Percentiles rank a stretch among this genome's conserved stretches.
Conservation (phyloP, 2,329 filamentous ascomycete genomes). For the Aspergillus clavatus region DNA sequence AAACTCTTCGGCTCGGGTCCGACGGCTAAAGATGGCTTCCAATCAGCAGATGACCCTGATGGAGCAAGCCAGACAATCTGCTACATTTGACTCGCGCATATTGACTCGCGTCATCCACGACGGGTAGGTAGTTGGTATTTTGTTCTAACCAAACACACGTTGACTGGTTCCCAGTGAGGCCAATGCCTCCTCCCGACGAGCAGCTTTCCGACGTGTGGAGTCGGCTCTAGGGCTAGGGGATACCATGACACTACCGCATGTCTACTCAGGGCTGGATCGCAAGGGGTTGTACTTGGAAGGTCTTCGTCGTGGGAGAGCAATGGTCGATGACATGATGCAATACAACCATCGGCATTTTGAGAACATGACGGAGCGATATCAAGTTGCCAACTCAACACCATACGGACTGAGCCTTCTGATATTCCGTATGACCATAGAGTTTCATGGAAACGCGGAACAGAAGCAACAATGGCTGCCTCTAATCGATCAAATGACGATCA, state of each 20-base stretch:
- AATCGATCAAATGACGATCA: slow-evolving; percentile 47
- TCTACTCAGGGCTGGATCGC: slow-evolving; percentile 2
- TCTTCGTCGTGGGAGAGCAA: not conserved
- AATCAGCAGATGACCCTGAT: not conserved
- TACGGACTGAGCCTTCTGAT: slow-evolving; percentile 27
- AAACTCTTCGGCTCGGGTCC: no score
- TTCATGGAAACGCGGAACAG: slow-evolving; percentile 48
- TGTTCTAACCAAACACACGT: not conserved
- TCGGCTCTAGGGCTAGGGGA: not conserved
- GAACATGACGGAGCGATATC: slow-evolving; percentile 4
- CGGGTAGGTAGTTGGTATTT: not conserved
- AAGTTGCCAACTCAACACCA: slow-evolving; percentile 2
- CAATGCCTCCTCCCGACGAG: slow-evolving; percentile 1
- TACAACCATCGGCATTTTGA: slow-evolving; percentile 2
- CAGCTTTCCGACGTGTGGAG: slow-evolving; percentile 2
- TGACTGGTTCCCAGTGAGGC: not conserved
- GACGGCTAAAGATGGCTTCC: not conserved
- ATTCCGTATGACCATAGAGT: slow-evolving; percentile 49
- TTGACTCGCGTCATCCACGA: not conserved
- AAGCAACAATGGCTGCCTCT: slow-evolving; percentile 47
- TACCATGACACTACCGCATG: slow-evolving; percentile 2
- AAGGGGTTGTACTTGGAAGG: slow-evolving; percentile 3
- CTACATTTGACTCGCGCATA: not conserved
- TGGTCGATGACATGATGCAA: slow-evolving; percentile 1
- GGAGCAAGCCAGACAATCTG: not conserved